Percentiles rank a stretch among this genome's conserved stretches.
Conservation (phyloP, 257 asterid genomes). For the Voacanga thouarsii region DNA sequence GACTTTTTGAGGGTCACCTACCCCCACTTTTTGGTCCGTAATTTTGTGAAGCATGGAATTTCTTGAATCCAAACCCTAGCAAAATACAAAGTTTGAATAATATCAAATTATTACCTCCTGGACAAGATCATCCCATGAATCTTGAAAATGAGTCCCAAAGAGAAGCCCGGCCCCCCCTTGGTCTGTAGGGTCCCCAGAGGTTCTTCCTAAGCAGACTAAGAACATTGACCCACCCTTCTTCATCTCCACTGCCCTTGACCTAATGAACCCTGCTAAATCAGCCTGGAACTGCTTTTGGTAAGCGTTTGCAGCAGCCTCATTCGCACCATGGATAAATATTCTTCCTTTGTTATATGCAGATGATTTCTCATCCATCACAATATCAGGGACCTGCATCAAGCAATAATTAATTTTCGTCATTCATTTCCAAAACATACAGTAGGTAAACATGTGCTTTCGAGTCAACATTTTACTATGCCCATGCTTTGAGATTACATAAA, state of each 20-base stretch:
- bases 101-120: constrained; percentile 56
- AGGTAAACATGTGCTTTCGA: constrained; percentile 4
- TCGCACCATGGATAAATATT: constrained; percentile 89
- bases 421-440: background rate
- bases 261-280: constrained; percentile 64
- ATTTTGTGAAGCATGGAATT: background rate
- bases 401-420: background rate
- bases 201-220: constrained; percentile 84
- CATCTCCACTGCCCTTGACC: constrained; percentile 69
- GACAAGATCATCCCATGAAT: constrained; percentile 99
- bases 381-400: constrained; percentile 64
- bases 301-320: constrained; percentile 62
- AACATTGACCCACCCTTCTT: constrained; percentile 92
- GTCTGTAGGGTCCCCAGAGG: constrained; percentile 72
- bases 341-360: constrained; percentile 74
- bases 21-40: background rate
- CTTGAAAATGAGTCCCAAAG: constrained; percentile 91
- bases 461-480: constrained; percentile 2
- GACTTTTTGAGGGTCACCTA: background rate
- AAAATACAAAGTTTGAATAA: background rate
- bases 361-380: constrained; percentile 68
- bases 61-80: background rate
- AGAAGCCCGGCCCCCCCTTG: constrained; percentile 97
- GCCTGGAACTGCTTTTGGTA: constrained; percentile 78
- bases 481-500: constrained; percentile 3